Evolutionary conservation across 192 early-diverging fungal genomes (phyloP).

Genomic region (Jimgerdemannia lactiflua): DNA sequence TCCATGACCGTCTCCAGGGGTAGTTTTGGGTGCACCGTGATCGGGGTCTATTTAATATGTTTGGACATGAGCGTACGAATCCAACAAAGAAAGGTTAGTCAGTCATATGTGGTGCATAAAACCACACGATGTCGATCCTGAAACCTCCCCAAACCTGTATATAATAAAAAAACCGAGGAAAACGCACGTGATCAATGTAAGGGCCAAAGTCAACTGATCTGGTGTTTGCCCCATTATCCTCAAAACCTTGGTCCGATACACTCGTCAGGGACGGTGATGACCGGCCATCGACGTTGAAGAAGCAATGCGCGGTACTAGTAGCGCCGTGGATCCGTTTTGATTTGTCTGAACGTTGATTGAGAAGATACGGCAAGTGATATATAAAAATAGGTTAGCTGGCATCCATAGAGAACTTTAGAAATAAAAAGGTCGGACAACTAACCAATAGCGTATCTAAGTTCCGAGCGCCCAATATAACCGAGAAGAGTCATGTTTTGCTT

Average conservation of each 20-base stretch:
- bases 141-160: no score
- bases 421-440: neutral
- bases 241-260: neutral
- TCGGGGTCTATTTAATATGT: slow-evolving; percentile 55
- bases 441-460: slow-evolving; percentile 57
- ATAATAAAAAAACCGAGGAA: no score
- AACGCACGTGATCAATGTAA: slow-evolving; percentile 48
- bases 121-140: no score
- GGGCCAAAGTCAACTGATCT: slow-evolving; percentile 49
- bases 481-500: slow-evolving; percentile 52
- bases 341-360: slow-evolving; percentile 28
- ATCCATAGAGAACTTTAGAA: neutral
- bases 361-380: neutral
- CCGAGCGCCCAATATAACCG: slow-evolving; percentile 67
- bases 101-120: no score
- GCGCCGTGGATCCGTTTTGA: slow-evolving; percentile 41
- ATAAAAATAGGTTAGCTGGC: neutral
- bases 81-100: no score
- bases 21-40: slow-evolving; percentile 65
- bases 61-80: neutral
- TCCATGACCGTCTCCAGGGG: slow-evolving; percentile 74
- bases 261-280: neutral
- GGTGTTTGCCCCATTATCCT: slow-evolving; percentile 25
- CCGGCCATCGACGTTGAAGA: slow-evolving; percentile 30
- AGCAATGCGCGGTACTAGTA: slow-evolving; percentile 45